Evolutionary conservation across 352 stramenopile genomes (phyloP), one percentile per base, ranked within the genome.

Genomic region (Phytophthora hybrid): DNA sequence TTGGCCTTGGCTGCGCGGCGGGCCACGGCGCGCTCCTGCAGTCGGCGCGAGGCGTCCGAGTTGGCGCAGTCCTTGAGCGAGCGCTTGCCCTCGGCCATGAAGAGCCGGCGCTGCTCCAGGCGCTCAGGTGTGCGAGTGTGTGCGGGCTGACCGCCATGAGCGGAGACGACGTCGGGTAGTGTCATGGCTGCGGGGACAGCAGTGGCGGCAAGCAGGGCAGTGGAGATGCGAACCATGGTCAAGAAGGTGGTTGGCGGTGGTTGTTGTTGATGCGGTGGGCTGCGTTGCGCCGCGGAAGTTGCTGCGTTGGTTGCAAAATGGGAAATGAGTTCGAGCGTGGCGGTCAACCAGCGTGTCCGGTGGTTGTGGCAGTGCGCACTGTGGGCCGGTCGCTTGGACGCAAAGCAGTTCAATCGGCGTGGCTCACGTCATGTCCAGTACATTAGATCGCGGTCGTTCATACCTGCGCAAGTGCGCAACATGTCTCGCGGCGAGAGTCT

Each of bases 21-120:
- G 23, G 52, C 59, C 14, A 66, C 37, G 18, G 70, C 37, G 7
- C 47, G 70, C 44, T 72, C 69, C n/a, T 71, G 44, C 47, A 76
- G 69, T 52, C 37, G 23, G 5, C 69, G 69, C 0, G 69, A 64
- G 16, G 51, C 41, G 1, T 69, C 63, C 32, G 58, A 76, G 63
- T 65, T 65, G 63, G 65, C 64, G 29, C 71, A 78, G 65, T 67
- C 63, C 41, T 66, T 67, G 39, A 78, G 71, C 29, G 56, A 66
- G n/a, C 71, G 71, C 41, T 74, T 74, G 65, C 64, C 31, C 37
- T 73, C 57, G 21, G 63, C 51, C 62, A 76, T 71, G 64, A 77
- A 77, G 53, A 77, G 71, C 10, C 52, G 55, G 19, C 64, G 70
- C 21, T 77, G 63, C 29, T 63, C 64, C 4, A 73, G 57, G 0